phyloP scores from a whole-genome alignment of 805 yeast species.

The Torulaspora maleeae region DNA sequence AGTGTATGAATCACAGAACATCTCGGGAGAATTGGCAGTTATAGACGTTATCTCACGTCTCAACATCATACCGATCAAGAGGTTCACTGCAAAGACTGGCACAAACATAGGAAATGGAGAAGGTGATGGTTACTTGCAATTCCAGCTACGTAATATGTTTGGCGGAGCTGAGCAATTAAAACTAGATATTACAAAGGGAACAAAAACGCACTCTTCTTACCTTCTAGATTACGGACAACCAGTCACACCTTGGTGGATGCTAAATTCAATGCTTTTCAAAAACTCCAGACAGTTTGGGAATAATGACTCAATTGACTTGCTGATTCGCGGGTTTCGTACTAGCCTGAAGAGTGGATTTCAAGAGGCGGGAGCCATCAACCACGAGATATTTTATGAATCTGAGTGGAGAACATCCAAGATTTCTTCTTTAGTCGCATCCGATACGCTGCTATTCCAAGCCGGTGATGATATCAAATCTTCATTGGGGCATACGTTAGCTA shows the following conservation, averaged over 20 bases:
- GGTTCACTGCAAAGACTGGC: constrained; percentile 82
- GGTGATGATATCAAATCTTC: constrained; percentile 60
- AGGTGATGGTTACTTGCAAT: constrained; percentile 86
- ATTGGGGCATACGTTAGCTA: constrained; percentile 38
- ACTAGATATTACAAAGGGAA: constrained; percentile 55
- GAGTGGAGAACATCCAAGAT: constrained; percentile 41
- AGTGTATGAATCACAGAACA: constrained; percentile 8
- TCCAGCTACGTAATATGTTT: constrained; percentile 55
- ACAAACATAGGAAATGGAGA: constrained; percentile 96
- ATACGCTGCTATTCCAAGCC: constrained; percentile 52
- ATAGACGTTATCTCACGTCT: constrained; percentile 33
- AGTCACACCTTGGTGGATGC: constrained; percentile 46
- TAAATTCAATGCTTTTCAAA: constrained; percentile 48
- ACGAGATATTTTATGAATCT: constrained; percentile 46
- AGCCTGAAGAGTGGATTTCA: constrained; percentile 24
- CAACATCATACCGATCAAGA: constrained; percentile 51
- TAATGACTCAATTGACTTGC: constrained; percentile 45
- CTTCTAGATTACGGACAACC: constrained; percentile 51
- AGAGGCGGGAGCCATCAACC: constrained; percentile 35
- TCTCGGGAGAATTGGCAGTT: constrained; percentile 14
- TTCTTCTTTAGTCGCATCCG: constrained; percentile 47
- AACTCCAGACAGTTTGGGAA: constrained; percentile 51
- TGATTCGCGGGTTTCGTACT: constrained; percentile 38
- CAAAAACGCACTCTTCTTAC: constrained; percentile 54
- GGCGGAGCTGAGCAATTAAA: constrained; percentile 66